phyloP scores from a whole-genome alignment of 2,329 filamentous ascomycete genomes.

The Phyllosticta citriasiana region DNA sequence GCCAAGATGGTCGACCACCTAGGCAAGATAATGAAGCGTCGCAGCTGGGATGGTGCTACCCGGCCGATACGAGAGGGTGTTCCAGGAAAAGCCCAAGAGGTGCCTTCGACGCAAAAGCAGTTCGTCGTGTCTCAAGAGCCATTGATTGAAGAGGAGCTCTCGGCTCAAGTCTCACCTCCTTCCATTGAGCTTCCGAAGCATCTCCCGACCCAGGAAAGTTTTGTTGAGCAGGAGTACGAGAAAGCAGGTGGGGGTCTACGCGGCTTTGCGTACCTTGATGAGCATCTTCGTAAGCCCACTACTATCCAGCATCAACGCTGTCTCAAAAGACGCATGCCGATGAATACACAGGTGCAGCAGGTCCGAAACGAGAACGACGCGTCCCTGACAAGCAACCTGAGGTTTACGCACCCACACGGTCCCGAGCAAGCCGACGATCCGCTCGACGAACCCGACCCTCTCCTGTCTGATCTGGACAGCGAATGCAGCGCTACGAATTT shows the following conservation, averaged over 20 bases:
- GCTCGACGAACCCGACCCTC: background rate
- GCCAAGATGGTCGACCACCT: slow-evolving; percentile 78
- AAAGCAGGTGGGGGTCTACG: background rate
- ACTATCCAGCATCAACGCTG: background rate
- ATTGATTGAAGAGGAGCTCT: background rate
- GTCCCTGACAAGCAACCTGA: background rate
- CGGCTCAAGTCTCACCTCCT: background rate
- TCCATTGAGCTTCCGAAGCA: background rate
- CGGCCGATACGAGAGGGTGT: background rate
- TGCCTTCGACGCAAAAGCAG: background rate
- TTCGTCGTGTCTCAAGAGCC: background rate
- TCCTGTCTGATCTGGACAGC: background rate
- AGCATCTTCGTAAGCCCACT: background rate
- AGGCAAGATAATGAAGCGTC: slow-evolving; percentile 76
- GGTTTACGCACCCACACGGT: slow-evolving; percentile 1
- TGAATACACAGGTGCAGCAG: background rate
- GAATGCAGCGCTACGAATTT: background rate
- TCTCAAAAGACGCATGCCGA: background rate
- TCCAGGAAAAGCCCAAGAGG: background rate
- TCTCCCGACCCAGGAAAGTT: background rate
- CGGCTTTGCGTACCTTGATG: background rate
- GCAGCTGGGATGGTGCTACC: slow-evolving; percentile 24
- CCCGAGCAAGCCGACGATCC: slow-evolving; percentile 5
- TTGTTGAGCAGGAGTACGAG: background rate
- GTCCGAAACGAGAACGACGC: background rate